A percentile compares a stretch with the other conserved stretches of the same genome.
Evolutionary conservation across 371 early-diverging fungal species (phyloP).

Genomic region (Apophysomyces sp.): DNA sequence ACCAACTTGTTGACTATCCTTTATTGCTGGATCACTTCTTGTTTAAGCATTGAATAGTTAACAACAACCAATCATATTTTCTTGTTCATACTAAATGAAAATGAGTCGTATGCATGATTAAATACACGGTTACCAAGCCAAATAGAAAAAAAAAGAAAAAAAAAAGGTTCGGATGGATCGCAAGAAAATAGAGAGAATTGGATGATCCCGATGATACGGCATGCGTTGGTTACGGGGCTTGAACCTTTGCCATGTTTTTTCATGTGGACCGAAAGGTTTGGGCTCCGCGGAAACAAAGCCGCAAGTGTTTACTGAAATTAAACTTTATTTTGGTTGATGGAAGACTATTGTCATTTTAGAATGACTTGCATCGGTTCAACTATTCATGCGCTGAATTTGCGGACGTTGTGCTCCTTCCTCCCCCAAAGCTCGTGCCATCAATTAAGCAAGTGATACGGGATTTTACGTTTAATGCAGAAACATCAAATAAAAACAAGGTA

Average conservation of each 20-base stretch:
- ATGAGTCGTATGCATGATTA: too few relatives aligned
- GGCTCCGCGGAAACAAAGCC: not conserved
- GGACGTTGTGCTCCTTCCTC: not conserved
- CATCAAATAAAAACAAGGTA: not conserved
- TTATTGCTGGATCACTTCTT: too few relatives aligned
- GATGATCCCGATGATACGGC: conserved; percentile 2
- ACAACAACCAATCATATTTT: too few relatives aligned
- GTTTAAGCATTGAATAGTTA: too few relatives aligned
- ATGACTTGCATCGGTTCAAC: not conserved
- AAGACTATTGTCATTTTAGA: not conserved
- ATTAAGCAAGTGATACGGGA: not conserved
- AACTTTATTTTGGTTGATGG: not conserved
- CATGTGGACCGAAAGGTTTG: conserved; percentile 2
- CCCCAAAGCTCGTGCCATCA: not conserved
- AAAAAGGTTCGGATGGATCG: too few relatives aligned
- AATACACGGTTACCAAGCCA: too few relatives aligned
- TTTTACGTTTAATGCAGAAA: not conserved
- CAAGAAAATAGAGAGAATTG: not conserved
- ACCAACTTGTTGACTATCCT: too few relatives aligned
- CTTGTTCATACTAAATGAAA: too few relatives aligned
- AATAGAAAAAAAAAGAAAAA: too few relatives aligned
- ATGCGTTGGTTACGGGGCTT: not conserved
- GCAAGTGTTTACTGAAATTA: conserved; percentile 1
- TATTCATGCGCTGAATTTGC: not conserved
- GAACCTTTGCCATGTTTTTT: not conserved